Conservation (phyloP, 768 basidiomycete genomes). For the Hydnum rufescens region DNA sequence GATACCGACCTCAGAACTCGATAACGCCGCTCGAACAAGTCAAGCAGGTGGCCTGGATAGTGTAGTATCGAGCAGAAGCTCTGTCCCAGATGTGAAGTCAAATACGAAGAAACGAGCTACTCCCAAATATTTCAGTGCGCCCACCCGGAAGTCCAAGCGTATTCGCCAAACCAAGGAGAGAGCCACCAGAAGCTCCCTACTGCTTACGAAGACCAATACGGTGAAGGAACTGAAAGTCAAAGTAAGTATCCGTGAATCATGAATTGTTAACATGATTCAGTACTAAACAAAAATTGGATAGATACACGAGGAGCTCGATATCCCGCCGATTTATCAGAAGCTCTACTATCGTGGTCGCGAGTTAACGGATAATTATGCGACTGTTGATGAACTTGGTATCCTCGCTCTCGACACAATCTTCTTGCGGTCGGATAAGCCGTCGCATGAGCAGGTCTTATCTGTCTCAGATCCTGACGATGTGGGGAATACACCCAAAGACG, state of each 20-base stretch:
- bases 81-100: too few species aligned
- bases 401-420: slow-evolving; percentile 39
- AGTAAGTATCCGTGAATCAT: slow-evolving; percentile 22
- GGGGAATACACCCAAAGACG: too few species aligned
- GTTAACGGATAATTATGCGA: slow-evolving; percentile 37
- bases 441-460: slow-evolving; percentile 41
- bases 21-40: too few species aligned
- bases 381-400: slow-evolving; percentile 33
- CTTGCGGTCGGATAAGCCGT: slow-evolving; percentile 48
- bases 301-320: slow-evolving; percentile 36
- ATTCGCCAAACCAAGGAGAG: too few species aligned
- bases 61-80: too few species aligned
- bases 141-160: too few species aligned
- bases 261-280: neutral
- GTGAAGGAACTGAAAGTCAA: slow-evolving; percentile 44
- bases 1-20: too few species aligned
- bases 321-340: slow-evolving; percentile 61
- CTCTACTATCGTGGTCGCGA: slow-evolving; percentile 43
- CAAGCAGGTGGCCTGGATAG: too few species aligned
- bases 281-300: neutral
- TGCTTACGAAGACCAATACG: too few species aligned
- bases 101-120: too few species aligned
- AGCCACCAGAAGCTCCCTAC: too few species aligned
- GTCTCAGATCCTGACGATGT: slow-evolving; percentile 32
- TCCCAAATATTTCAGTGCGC: too few species aligned